These are phyloP conservation scores for Pezicula radicicola DNA, from an alignment of 2,329 filamentous ascomycete species.

Conservation along the genomic window DNA sequence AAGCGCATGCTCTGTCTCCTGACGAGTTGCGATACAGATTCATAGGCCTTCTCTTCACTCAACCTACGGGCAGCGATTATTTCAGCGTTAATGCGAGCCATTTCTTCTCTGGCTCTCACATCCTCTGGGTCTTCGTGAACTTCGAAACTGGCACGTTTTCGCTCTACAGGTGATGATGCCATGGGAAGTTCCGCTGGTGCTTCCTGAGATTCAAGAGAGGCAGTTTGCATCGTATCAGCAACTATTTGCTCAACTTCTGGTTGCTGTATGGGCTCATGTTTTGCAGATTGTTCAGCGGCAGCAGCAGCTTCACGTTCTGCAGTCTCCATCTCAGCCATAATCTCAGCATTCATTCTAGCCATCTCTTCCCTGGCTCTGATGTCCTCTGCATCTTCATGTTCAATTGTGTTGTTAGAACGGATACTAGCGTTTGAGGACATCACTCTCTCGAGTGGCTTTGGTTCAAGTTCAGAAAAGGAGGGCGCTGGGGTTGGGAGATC, in stretches of 20 bases:
- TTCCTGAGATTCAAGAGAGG: background rate
- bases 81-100: background rate
- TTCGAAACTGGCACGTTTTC: background rate
- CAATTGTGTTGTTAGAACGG: background rate
- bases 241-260: background rate
- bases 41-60: background rate
- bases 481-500: constrained; percentile 1
- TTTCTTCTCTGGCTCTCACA: background rate
- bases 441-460: background rate
- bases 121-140: background rate
- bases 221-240: background rate
- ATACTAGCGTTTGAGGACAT: background rate
- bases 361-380: background rate
- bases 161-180: background rate
- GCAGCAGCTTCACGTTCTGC: background rate
- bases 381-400: background rate
- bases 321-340: background rate
- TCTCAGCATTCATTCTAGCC: background rate
- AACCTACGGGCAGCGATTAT: background rate
- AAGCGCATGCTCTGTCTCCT: no score
- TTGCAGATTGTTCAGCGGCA: background rate
- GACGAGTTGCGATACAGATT: no score
- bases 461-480: background rate
- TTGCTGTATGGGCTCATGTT: background rate
- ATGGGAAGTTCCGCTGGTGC: background rate